Percentiles rank a stretch among this genome's conserved stretches.
Evolutionary conservation across 2,329 filamentous ascomycete genomes (phyloP).

Genomic region (Aspergillus candidus): DNA sequence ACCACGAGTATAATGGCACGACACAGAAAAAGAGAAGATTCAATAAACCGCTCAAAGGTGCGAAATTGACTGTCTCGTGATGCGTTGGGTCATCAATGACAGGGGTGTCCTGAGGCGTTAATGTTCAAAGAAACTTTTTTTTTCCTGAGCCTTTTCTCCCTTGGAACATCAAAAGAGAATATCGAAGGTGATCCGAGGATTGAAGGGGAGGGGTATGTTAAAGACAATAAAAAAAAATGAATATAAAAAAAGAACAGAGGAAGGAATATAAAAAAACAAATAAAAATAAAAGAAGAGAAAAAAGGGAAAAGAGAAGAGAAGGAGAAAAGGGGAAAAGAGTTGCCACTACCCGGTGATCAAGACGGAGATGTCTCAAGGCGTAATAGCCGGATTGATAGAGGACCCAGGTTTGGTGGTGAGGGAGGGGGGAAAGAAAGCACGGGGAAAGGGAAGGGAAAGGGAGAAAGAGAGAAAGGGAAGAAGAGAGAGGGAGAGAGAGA

Average conservation of each 20-base stretch:
- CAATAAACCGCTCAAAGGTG: conserved; percentile 13
- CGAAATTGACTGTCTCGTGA: conserved; percentile 16
- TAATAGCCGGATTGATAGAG: neutral
- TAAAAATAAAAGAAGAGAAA: conserved; percentile 14
- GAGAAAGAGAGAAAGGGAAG: neutral
- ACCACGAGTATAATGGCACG: conserved; percentile 6
- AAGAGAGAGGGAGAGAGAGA: conserved; percentile 2
- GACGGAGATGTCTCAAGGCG: too few species aligned
- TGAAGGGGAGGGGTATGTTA: conserved; percentile 3
- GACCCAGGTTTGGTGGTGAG: neutral
- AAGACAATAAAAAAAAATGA: conserved; percentile 9
- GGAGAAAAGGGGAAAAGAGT: neutral
- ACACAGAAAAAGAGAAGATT: conserved; percentile 7
- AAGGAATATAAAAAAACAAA: conserved; percentile 1
- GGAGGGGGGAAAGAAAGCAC: neutral
- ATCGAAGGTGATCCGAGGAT: neutral
- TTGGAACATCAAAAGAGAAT: neutral
- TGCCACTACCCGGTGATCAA: conserved; percentile 11
- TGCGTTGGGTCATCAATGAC: conserved; percentile 13
- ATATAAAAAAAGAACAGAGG: conserved; percentile 1
- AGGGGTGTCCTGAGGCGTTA: conserved; percentile 9
- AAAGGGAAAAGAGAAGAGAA: conserved; percentile 1
- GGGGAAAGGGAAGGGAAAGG: conserved; percentile 5
- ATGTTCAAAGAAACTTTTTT: conserved; percentile 8
- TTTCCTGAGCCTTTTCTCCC: conserved; percentile 4